Percentiles rank a stretch among this genome's conserved stretches.
Evolutionary conservation across 768 basidiomycete species (phyloP).

Genomic region (Auricularia sp.): DNA sequence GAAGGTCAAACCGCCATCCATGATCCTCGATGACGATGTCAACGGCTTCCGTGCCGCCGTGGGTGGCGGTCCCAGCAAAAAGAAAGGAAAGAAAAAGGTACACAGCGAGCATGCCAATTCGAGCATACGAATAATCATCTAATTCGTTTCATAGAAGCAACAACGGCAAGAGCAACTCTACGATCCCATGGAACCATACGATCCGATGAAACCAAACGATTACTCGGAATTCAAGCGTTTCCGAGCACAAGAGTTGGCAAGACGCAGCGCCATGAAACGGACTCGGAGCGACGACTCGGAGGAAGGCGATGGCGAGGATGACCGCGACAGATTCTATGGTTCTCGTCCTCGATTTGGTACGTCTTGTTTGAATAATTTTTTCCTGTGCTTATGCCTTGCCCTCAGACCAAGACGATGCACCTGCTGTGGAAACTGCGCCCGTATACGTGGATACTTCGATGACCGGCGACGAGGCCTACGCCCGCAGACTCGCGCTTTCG

Average conservation of each 20-base stretch:
- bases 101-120: neutral
- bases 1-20: conserved; percentile 83
- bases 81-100: conserved; percentile 38
- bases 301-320: conserved; percentile 40
- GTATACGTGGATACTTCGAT: conserved; percentile 30
- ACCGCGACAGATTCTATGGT: conserved; percentile 42
- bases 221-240: conserved; percentile 81
- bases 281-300: conserved; percentile 44
- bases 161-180: conserved; percentile 36
- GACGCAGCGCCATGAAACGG: conserved; percentile 36
- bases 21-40: conserved; percentile 82
- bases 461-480: conserved; percentile 74
- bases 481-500: conserved; percentile 64
- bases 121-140: too few relatives aligned
- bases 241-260: conserved; percentile 54
- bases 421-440: conserved; percentile 23
- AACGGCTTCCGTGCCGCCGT: conserved; percentile 48
- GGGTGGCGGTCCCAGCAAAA: neutral
- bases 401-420: conserved; percentile 28
- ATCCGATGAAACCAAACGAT: conserved; percentile 76
- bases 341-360: conserved; percentile 57
- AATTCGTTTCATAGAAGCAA: conserved; percentile 39
- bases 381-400: too few relatives aligned
- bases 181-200: conserved; percentile 76
- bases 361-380: neutral